Percentiles rank a stretch among this genome's conserved stretches.
Evolutionary conservation across 108 stramenopile species (phyloP).

Genomic region (Cyclotella kingstonii): DNA sequence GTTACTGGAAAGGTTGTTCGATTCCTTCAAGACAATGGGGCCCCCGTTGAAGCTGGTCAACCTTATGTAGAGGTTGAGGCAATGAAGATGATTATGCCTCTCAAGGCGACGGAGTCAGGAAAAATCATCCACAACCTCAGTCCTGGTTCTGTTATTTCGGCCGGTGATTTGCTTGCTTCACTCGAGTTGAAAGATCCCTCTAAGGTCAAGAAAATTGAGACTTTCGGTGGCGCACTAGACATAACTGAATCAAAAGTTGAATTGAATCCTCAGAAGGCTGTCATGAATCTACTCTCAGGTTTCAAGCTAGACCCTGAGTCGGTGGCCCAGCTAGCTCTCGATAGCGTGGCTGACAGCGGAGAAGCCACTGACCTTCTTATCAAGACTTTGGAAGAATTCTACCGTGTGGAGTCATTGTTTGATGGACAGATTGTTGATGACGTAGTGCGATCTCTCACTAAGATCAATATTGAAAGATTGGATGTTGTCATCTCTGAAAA

Average conservation of each 20-base stretch:
- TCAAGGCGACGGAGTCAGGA: slow-evolving; percentile 94
- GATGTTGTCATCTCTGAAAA: slow-evolving; percentile 79
- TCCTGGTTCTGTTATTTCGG: slow-evolving; percentile 92
- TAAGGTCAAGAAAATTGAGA: slow-evolving; percentile 92
- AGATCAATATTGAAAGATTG: slow-evolving; percentile 76
- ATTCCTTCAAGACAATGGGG: slow-evolving; percentile 92
- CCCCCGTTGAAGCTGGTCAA: slow-evolving; percentile 82
- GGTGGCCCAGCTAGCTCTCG: slow-evolving; percentile 53
- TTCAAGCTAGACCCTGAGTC: slow-evolving; percentile 65
- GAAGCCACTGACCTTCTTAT: slow-evolving; percentile 61
- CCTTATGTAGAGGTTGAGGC: slow-evolving; percentile 96
- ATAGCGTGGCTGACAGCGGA: slow-evolving; percentile 41
- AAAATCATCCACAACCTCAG: slow-evolving; percentile 90
- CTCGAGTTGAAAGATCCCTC: slow-evolving; percentile 93
- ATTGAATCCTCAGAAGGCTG: slow-evolving; percentile 44
- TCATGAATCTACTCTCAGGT: slow-evolving; percentile 75
- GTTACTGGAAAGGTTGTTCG: slow-evolving; percentile 99
- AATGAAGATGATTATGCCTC: slow-evolving; percentile 96
- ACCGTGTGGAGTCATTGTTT: slow-evolving; percentile 86
- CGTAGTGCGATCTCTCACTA: slow-evolving; percentile 84
- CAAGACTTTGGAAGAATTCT: slow-evolving; percentile 72
- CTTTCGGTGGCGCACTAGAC: slow-evolving; percentile 79
- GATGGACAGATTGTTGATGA: slow-evolving; percentile 81
- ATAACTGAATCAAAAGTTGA: slow-evolving; percentile 37
- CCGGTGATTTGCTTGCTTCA: slow-evolving; percentile 94